phyloP scores from a whole-genome alignment of 768 basidiomycete genomes.

The Mycena epipterygia region DNA sequence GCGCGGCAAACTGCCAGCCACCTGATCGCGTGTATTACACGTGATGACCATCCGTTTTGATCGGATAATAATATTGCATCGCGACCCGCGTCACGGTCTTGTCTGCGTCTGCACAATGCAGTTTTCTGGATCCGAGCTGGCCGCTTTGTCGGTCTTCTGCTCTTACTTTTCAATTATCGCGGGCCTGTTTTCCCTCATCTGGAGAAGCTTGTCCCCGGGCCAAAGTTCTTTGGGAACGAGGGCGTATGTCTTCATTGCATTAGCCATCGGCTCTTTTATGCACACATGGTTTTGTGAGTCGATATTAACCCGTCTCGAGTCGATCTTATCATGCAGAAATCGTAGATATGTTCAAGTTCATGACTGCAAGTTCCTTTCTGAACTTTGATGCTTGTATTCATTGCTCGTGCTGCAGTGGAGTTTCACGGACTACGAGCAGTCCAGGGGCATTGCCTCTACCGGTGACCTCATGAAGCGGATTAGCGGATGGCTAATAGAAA shows the following conservation, averaged over 20 bases:
- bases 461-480: constrained; percentile 48
- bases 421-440: constrained; percentile 58
- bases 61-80: no score
- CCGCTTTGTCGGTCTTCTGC: constrained; percentile 39
- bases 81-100: no score
- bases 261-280: constrained; percentile 52
- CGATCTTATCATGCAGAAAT: not conserved
- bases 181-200: constrained; percentile 44
- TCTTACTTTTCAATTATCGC: constrained; percentile 53
- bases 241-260: constrained; percentile 46
- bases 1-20: no score
- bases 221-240: not conserved
- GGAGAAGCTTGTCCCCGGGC: constrained; percentile 31
- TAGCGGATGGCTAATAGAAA: constrained; percentile 66
- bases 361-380: constrained; percentile 48
- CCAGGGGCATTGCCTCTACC: not conserved
- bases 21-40: no score
- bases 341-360: constrained; percentile 62
- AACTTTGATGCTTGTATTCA: not conserved
- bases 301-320: not conserved
- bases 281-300: constrained; percentile 68
- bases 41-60: no score
- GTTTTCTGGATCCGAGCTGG: constrained; percentile 6
- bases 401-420: constrained; percentile 60
- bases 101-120: no score